phyloP scores from a whole-genome alignment of 768 basidiomycete species.

The Pleurotus djamor region DNA sequence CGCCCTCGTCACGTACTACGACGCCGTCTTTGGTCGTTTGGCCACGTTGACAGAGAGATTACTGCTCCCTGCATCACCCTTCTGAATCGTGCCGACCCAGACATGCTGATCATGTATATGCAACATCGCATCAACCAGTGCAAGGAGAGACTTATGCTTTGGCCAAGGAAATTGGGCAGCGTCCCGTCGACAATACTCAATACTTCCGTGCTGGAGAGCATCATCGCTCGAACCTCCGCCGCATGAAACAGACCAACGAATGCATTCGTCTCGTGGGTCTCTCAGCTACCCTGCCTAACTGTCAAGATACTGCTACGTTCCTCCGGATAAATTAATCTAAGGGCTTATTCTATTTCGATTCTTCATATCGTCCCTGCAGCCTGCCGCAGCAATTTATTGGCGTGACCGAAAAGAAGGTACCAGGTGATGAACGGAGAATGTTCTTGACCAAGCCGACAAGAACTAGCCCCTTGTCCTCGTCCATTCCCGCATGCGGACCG shows the following conservation, averaged over 20 bases:
- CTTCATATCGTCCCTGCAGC: slow-evolving; percentile 89
- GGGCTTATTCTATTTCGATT: slow-evolving; percentile 97
- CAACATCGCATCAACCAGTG: slow-evolving; percentile 90
- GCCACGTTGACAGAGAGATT: slow-evolving; percentile 93
- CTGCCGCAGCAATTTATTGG: slow-evolving; percentile 97
- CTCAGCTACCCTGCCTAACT: slow-evolving; percentile 99
- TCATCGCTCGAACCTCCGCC: slow-evolving; percentile 85
- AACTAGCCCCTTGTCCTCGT: slow-evolving; percentile 96
- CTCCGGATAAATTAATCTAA: slow-evolving; percentile 90
- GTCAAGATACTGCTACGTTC: slow-evolving; percentile 96
- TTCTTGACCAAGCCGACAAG: slow-evolving; percentile 85
- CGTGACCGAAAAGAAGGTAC: slow-evolving; percentile 96
- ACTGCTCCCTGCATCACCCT: slow-evolving; percentile 97
- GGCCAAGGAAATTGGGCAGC: slow-evolving; percentile 97
- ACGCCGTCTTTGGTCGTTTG: slow-evolving; percentile 94
- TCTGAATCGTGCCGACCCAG: slow-evolving; percentile 95
- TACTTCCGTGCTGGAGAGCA: slow-evolving; percentile 83
- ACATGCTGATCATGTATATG: slow-evolving; percentile 84
- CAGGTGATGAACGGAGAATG: slow-evolving; percentile 99
- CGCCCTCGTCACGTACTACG: slow-evolving; percentile 94
- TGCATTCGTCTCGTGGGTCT: slow-evolving; percentile 94
- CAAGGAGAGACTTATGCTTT: slow-evolving; percentile 89
- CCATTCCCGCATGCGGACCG: slow-evolving; percentile 97
- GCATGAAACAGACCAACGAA: slow-evolving; percentile 93
- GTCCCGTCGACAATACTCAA: slow-evolving; percentile 88